Base-by-base conservation (phyloP, 2,329 filamentous ascomycete species). In the Fusarium sambucinum region DNA sequence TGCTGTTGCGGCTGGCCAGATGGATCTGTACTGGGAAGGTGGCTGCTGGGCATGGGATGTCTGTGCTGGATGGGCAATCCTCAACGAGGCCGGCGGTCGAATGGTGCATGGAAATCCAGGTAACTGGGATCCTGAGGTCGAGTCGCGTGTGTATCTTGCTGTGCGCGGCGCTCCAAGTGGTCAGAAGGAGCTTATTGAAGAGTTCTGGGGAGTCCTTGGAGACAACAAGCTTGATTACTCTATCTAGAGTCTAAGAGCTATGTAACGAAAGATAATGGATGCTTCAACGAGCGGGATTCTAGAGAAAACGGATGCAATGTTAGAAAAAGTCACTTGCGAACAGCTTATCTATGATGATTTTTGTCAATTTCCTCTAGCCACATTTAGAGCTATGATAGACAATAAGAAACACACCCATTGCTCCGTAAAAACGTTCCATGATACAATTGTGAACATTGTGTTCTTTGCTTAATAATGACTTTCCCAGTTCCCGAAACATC, bases 31-130 rank as follows among this genome's bases (percentile, higher is more conserved):
- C 77, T 95, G 92, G 92, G 92, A 95, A 80, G 91, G 90, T 37
- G 92, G 92, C 1, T 93, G 91, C 78, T 95, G 91, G 87, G 91
- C 92, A 3, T 95, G 92, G 92, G 92, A 95, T 77, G 92, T 95
- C 4, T 92, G 90, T 75, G 92, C 92, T 7, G 92, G 89, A 0
- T 94, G 92, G 92, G 88, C 90, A 59, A 90, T 95, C 63, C 80
- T 95, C 27, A 80, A 82, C 30, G 92, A 95, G 81, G 90, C 92
- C 0, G 92, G 92, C 0, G 92, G 92, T 0, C 81, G 87, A 52
- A 87, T 95, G 82, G 90, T 86, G 10, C 85, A 90, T 75, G 91
- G 89, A 6, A 94, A 94, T 76, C 89, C 90, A 0, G 92, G 91
- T 0, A 85, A 86, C 56, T 94, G 91, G 92, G 79, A 87, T n/a